Evolutionary conservation across 345 rosid genomes (phyloP).

Genomic region (Arabidopsis thaliana): DNA sequence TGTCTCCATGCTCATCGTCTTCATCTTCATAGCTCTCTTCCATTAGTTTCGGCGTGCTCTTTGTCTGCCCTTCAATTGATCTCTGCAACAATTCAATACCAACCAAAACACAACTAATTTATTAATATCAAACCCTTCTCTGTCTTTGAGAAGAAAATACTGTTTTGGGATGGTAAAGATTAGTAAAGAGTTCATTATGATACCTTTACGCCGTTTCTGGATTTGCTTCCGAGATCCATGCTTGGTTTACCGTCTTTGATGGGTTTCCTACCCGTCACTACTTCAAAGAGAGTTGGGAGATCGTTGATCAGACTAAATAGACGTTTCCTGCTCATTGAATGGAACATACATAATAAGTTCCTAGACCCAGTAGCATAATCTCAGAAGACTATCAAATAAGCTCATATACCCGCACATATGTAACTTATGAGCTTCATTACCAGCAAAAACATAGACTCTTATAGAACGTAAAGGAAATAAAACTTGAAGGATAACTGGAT

Average conservation of each 20-base stretch:
- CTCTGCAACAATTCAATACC: slow-evolving; percentile 51
- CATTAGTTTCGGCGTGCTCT: slow-evolving; percentile 56
- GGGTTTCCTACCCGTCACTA: slow-evolving; percentile 63
- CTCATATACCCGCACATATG: neutral
- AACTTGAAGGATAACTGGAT: neutral
- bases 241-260: slow-evolving; percentile 64
- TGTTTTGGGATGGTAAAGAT: neutral
- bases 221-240: slow-evolving; percentile 72
- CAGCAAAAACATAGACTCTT: slow-evolving; percentile 7
- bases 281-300: slow-evolving; percentile 73
- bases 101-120: neutral
- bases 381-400: neutral
- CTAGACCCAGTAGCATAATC: neutral
- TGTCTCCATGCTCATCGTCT: slow-evolving; percentile 84
- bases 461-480: neutral
- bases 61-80: slow-evolving; percentile 66
- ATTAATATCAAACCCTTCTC: neutral
- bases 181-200: neutral
- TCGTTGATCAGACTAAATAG: slow-evolving; percentile 77
- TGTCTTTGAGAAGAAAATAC: neutral
- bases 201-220: slow-evolving; percentile 77
- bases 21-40: slow-evolving; percentile 74
- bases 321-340: slow-evolving; percentile 58
- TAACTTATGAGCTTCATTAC: neutral
- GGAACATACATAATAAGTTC: neutral